Evolutionary conservation across 108 stramenopile species (phyloP).

Genomic region (Asterionellopsis glacialis): DNA sequence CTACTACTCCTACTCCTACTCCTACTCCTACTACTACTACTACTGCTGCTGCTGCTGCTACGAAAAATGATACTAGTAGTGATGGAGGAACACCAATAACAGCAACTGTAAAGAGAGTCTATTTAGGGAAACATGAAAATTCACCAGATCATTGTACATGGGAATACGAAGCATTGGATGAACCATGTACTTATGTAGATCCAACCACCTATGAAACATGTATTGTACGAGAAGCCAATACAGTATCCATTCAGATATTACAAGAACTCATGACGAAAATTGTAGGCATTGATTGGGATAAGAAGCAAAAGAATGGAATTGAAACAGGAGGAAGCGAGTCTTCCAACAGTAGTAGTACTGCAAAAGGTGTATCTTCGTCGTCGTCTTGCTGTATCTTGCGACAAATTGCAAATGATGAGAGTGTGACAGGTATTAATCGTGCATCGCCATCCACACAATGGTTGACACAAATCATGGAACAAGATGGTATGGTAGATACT

Average conservation of each 20-base stretch:
- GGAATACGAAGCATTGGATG: slow-evolving; percentile 42
- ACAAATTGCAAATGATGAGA: slow-evolving; percentile 36
- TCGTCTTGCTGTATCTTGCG: slow-evolving; percentile 10
- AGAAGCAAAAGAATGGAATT: background rate
- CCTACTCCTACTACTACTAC: too few relatives aligned
- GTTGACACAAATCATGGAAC: slow-evolving; percentile 53
- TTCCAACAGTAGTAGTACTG: too few relatives aligned
- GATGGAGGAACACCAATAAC: too few relatives aligned
- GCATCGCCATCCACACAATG: slow-evolving; percentile 55
- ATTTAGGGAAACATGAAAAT: slow-evolving; percentile 60
- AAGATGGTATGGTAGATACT: slow-evolving; percentile 84
- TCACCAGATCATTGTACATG: slow-evolving; percentile 43
- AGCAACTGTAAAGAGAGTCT: slow-evolving; percentile 33
- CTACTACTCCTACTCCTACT: too few relatives aligned
- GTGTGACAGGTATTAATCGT: slow-evolving; percentile 30
- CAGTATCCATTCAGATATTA: slow-evolving; percentile 37
- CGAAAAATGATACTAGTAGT: too few relatives aligned
- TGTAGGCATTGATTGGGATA: slow-evolving; percentile 59
- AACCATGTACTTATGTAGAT: slow-evolving; percentile 27
- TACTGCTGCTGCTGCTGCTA: too few relatives aligned
- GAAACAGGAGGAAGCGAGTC: background rate
- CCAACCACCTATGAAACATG: slow-evolving; percentile 25
- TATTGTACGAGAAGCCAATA: slow-evolving; percentile 45
- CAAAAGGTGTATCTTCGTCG: too few relatives aligned
- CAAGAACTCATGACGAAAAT: slow-evolving; percentile 75